Percentiles rank a stretch among this genome's conserved stretches.
Conservation (phyloP, 2,329 filamentous ascomycete species). For the Orbilia blumenaviensis region DNA sequence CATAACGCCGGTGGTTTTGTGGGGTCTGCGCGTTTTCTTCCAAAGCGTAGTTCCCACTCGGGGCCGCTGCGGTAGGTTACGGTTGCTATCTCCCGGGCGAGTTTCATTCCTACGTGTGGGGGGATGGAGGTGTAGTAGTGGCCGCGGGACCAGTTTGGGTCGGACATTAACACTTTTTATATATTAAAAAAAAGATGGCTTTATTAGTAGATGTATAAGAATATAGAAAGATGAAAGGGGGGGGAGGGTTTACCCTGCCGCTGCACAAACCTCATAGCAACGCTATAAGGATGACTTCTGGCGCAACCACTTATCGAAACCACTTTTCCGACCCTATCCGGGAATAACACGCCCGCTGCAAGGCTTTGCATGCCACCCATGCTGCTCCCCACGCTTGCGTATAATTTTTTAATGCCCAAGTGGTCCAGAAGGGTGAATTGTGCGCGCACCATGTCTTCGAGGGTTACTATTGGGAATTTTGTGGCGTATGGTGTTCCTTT, state of each 20-base stretch:
- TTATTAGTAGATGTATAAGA: not conserved
- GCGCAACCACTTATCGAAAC: constrained; percentile 94
- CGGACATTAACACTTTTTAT: constrained; percentile 88
- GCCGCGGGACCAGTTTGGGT: constrained; percentile 93
- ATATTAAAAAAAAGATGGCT: constrained; percentile 38
- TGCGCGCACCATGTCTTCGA: constrained; percentile 96
- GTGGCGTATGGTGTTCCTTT: constrained; percentile 80
- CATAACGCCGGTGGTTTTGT: constrained; percentile 90
- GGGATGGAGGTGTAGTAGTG: constrained; percentile 91
- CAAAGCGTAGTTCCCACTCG: constrained; percentile 97
- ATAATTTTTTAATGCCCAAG: constrained; percentile 78
- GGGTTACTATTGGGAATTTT: constrained; percentile 90
- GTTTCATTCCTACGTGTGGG: constrained; percentile 96
- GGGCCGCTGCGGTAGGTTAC: constrained; percentile 96
- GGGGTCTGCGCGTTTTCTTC: constrained; percentile 83
- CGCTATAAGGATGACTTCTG: constrained; percentile 93
- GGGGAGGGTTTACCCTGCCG: constrained; percentile 69
- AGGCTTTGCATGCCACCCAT: constrained; percentile 99
- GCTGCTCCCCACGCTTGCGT: constrained; percentile 92
- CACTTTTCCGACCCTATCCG: constrained; percentile 80
- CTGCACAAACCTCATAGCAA: constrained; percentile 98
- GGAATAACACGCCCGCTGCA: constrained; percentile 83
- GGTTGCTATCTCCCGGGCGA: constrained; percentile 94
- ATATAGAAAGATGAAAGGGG: not conserved
- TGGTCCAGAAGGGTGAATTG: constrained; percentile 88